Conservation (phyloP, 2,329 filamentous ascomycete genomes). For the Mycosphaerella arachidis region DNA sequence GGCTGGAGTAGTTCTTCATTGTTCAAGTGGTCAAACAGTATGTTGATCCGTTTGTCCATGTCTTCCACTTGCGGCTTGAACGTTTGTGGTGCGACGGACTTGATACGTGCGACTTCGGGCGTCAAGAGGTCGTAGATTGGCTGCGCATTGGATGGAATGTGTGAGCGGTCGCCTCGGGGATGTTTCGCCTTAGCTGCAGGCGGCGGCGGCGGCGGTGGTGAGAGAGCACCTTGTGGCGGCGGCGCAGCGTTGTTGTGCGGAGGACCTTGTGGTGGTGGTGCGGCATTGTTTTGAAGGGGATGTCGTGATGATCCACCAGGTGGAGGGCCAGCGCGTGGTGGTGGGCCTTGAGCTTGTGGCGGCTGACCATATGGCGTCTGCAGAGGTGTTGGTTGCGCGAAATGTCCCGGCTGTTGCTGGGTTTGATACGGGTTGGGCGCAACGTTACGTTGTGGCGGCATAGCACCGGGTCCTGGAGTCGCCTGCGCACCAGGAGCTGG, state of each 20-base stretch:
- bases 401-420: slow-evolving; percentile 28
- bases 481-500: slow-evolving; percentile 56
- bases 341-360: slow-evolving; percentile 37
- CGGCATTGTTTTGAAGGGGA: slow-evolving; percentile 34
- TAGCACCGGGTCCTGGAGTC: slow-evolving; percentile 34
- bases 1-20: slow-evolving; percentile 85
- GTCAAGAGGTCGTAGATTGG: slow-evolving; percentile 76
- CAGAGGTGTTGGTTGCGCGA: slow-evolving; percentile 38
- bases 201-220: slow-evolving; percentile 10
- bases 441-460: slow-evolving; percentile 41
- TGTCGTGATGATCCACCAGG: slow-evolving; percentile 38
- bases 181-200: slow-evolving; percentile 33
- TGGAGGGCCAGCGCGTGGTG: slow-evolving; percentile 33
- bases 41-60: slow-evolving; percentile 80
- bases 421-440: slow-evolving; percentile 44
- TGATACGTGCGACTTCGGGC: slow-evolving; percentile 83
- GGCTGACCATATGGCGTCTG: slow-evolving; percentile 40
- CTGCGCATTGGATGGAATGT: slow-evolving; percentile 74
- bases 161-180: slow-evolving; percentile 72
- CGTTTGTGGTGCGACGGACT: slow-evolving; percentile 74
- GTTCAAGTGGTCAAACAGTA: slow-evolving; percentile 96
- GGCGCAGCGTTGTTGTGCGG: slow-evolving; percentile 28
- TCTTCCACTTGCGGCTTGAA: slow-evolving; percentile 89
- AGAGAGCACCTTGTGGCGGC: slow-evolving; percentile 25
- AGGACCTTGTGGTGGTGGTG: slow-evolving; percentile 42